Percentiles rank a stretch among this genome's conserved stretches.
phyloP scores from a whole-genome alignment of 306 rosid species.

The Castanea crenata region DNA sequence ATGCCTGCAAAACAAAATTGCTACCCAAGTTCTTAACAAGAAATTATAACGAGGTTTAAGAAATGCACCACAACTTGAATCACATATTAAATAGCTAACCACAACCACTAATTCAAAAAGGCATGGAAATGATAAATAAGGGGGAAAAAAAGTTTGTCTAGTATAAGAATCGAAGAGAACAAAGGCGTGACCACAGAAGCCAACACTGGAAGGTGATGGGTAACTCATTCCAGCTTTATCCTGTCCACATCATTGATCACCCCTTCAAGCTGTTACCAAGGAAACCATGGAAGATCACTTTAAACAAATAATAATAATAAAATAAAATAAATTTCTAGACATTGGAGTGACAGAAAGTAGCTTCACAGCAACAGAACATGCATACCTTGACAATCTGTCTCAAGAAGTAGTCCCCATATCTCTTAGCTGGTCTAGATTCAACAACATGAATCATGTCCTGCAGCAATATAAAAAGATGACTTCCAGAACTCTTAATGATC shows the following conservation, averaged over 20 bases:
- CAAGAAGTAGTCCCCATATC: slow-evolving; percentile 84
- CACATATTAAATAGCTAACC: slow-evolving; percentile 38
- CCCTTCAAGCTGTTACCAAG: slow-evolving; percentile 67
- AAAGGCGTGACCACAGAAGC: neutral
- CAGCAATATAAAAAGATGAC: slow-evolving; percentile 24
- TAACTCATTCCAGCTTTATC: slow-evolving; percentile 70
- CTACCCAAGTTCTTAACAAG: neutral
- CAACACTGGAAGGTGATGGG: neutral
- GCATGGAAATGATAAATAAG: neutral
- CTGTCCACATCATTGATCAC: slow-evolving; percentile 75
- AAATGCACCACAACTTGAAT: slow-evolving; percentile 3
- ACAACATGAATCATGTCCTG: slow-evolving; percentile 73
- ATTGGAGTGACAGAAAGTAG: neutral
- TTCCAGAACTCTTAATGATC: slow-evolving; percentile 8
- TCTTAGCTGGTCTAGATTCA: slow-evolving; percentile 71
- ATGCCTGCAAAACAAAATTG: too few relatives aligned
- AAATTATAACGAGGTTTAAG: neutral
- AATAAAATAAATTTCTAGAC: neutral
- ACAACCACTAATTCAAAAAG: slow-evolving; percentile 30
- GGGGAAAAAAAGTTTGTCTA: neutral
- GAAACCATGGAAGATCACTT: neutral
- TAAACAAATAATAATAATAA: too few relatives aligned
- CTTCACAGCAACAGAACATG: neutral
- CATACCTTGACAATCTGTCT: slow-evolving; percentile 89
- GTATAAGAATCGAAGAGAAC: neutral